Evolutionary conservation across 768 basidiomycete genomes (phyloP).

Genomic region (Naematelia aurantialba): DNA sequence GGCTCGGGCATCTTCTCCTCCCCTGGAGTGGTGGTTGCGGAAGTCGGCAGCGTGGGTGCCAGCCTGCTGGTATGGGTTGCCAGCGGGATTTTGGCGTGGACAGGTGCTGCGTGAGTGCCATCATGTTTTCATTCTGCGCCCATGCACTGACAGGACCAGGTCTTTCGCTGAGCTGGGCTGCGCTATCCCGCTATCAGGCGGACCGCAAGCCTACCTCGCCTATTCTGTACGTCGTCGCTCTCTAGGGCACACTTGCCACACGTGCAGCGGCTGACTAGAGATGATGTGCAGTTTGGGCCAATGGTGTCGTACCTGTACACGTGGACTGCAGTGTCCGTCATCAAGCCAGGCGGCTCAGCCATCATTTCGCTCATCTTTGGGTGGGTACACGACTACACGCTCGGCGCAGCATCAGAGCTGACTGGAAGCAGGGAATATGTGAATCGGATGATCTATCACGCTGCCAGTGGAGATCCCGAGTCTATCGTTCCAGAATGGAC

Average conservation of each 20-base stretch:
- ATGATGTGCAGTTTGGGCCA: conserved; percentile 46
- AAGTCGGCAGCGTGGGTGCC: conserved; percentile 83
- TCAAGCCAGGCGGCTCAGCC: conserved; percentile 62
- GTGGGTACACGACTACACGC: conserved; percentile 14
- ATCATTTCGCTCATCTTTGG: conserved; percentile 70
- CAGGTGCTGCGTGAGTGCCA: conserved; percentile 61
- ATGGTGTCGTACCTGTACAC: conserved; percentile 76
- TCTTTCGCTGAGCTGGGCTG: conserved; percentile 89
- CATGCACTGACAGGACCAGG: too few relatives aligned
- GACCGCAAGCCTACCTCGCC: conserved; percentile 71
- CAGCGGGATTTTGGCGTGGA: conserved; percentile 85
- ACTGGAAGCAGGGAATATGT: conserved; percentile 65
- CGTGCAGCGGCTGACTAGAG: conserved; percentile 2
- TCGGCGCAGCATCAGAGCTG: neutral
- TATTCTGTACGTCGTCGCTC: conserved; percentile 65
- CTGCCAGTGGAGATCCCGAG: conserved; percentile 65
- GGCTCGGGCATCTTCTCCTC: conserved; percentile 95
- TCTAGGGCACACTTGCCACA: neutral
- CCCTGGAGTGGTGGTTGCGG: conserved; percentile 84
- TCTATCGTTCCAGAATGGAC: conserved; percentile 78
- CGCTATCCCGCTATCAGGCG: conserved; percentile 66
- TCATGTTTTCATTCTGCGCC: neutral
- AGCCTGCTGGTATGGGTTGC: conserved; percentile 79
- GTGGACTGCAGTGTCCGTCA: conserved; percentile 86
- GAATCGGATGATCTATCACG: conserved; percentile 80